Evolutionary conservation across 2,329 filamentous ascomycete species (phyloP).

Genomic region (Thelonectria blattea): DNA sequence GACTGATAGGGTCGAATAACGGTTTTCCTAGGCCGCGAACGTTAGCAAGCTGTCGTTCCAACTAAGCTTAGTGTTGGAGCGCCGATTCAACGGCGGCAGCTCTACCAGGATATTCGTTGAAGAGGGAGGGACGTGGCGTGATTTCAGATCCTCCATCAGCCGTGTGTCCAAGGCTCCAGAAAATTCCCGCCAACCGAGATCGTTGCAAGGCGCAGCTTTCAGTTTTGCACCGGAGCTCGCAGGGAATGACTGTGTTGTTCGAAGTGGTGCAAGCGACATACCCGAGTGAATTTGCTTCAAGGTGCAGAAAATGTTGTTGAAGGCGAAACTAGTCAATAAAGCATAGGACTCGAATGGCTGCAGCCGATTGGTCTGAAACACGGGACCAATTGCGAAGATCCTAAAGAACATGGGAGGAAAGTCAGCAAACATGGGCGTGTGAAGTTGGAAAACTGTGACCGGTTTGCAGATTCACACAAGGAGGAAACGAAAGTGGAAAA

Average conservation of each 20-base stretch:
- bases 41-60: conserved; percentile 30
- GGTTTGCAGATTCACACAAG: conserved; percentile 20
- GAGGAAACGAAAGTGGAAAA: conserved; percentile 17
- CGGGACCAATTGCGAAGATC: conserved; percentile 20
- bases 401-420: conserved; percentile 20
- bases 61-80: conserved; percentile 19
- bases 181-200: conserved; percentile 31
- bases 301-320: conserved; percentile 20
- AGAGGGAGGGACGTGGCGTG: conserved; percentile 31
- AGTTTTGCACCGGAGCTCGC: conserved; percentile 22
- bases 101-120: conserved; percentile 34
- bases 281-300: conserved; percentile 22
- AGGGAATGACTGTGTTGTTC: conserved; percentile 25
- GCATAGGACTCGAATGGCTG: conserved; percentile 19
- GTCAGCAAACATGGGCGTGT: conserved; percentile 24
- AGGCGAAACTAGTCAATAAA: conserved; percentile 20
- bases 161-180: conserved; percentile 27
- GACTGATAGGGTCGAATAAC: conserved; percentile 22
- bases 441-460: conserved; percentile 18
- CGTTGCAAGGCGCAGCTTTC: conserved; percentile 28
- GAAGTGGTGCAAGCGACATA: conserved; percentile 25
- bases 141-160: conserved; percentile 32
- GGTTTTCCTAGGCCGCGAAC: conserved; percentile 20
- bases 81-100: conserved; percentile 21
- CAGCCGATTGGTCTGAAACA: conserved; percentile 28